These are phyloP conservation scores for Kuraishia piskuri DNA, from an alignment of 805 yeast genomes.

Conservation along the genomic window DNA sequence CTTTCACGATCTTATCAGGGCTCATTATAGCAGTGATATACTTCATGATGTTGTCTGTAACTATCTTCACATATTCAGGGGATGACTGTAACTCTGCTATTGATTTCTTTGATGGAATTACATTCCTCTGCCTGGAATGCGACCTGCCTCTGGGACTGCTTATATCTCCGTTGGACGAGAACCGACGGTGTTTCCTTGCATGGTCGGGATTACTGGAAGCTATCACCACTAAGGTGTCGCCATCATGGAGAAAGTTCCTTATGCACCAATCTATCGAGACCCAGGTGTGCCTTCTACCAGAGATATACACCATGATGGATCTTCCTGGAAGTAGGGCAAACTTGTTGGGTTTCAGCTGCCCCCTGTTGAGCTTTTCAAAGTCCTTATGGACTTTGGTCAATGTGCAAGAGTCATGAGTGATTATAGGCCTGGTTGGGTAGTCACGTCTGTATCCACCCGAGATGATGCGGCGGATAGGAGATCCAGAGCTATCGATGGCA, in stretches of 20 bases:
- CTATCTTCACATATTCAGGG: slow-evolving; percentile 37
- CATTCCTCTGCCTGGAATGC: slow-evolving; percentile 1
- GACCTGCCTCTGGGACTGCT: neutral
- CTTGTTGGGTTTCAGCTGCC: slow-evolving; percentile 20
- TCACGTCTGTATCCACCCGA: slow-evolving; percentile 7
- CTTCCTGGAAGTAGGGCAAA: slow-evolving; percentile 41
- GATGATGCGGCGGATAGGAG: neutral
- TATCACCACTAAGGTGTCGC: slow-evolving; percentile 59
- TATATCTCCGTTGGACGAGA: neutral
- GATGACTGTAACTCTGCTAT: slow-evolving; percentile 30
- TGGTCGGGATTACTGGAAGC: slow-evolving; percentile 34
- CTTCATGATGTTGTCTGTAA: slow-evolving; percentile 41
- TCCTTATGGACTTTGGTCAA: slow-evolving; percentile 36
- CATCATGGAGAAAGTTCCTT: slow-evolving; percentile 43
- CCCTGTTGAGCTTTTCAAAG: slow-evolving; percentile 37
- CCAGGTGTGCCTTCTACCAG: slow-evolving; percentile 77
- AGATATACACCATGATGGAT: slow-evolving; percentile 52
- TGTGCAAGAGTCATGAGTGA: slow-evolving; percentile 31
- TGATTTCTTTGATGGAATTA: slow-evolving; percentile 1
- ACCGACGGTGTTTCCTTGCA: neutral
- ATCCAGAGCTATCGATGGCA: neutral
- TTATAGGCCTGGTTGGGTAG: slow-evolving; percentile 28
- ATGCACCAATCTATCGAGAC: slow-evolving; percentile 69
- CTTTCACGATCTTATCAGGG: slow-evolving; percentile 36
- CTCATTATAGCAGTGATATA: slow-evolving; percentile 39